These are phyloP conservation scores for Hansenula lynferdii DNA, from an alignment of 1,139 yeast genomes.

Conservation along the genomic window DNA sequence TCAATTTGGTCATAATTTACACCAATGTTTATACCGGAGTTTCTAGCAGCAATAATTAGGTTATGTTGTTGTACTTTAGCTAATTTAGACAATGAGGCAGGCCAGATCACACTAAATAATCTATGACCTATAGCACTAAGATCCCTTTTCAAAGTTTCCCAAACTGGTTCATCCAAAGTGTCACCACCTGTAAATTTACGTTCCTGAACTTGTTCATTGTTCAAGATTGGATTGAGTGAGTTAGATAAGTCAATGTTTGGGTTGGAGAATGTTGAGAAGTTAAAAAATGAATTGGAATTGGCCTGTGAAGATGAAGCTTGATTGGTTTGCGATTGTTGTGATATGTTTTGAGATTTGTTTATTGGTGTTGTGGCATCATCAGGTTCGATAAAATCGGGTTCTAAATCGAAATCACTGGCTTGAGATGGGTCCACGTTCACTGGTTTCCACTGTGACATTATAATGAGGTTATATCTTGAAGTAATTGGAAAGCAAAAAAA, in stretches of 20 bases:
- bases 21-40: constrained; percentile 40
- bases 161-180: constrained; percentile 80
- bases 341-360: constrained; percentile 4
- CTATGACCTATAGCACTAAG: constrained; percentile 59
- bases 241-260: constrained; percentile 20
- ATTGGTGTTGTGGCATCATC: constrained; percentile 13
- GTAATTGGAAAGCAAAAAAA: constrained; percentile 5
- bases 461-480: not conserved
- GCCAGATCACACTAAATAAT: constrained; percentile 70
- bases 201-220: constrained; percentile 55
- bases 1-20: constrained; percentile 31
- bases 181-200: constrained; percentile 80
- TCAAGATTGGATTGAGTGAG: constrained; percentile 20
- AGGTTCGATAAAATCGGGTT: constrained; percentile 28
- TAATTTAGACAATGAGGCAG: constrained; percentile 41
- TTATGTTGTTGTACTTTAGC: constrained; percentile 42
- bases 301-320: not conserved
- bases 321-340: constrained; percentile 3
- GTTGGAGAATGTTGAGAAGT: constrained; percentile 19
- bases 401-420: constrained; percentile 30
- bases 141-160: constrained; percentile 65
- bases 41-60: constrained; percentile 38
- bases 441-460: constrained; percentile 23
- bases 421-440: constrained; percentile 24
- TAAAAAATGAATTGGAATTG: constrained; percentile 17